Evolutionary conservation across 2,329 filamentous ascomycete genomes (phyloP).

Genomic region (Neofusicoccum laricinum): DNA sequence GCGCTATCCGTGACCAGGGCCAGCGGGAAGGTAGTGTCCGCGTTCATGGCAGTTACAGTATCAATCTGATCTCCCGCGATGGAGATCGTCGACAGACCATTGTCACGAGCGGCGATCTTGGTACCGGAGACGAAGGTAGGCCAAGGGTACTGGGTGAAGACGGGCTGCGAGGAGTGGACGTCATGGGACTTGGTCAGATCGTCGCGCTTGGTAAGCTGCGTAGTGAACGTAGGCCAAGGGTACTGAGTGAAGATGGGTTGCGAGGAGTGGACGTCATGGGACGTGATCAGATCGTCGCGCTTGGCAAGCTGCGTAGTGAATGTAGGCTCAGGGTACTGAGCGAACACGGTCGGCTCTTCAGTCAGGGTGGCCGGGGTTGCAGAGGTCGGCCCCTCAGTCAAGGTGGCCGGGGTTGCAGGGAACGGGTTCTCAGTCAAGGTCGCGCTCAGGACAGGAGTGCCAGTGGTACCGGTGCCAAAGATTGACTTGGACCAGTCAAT

Average conservation of each 20-base stretch:
- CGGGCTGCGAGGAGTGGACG: not conserved
- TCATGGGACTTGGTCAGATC: too few relatives aligned
- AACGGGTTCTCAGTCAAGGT: too few relatives aligned
- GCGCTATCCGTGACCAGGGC: not conserved
- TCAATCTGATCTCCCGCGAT: not conserved
- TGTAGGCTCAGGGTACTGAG: not conserved
- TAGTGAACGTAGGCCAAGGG: not conserved
- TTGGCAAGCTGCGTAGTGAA: too few relatives aligned
- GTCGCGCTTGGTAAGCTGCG: too few relatives aligned
- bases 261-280: not conserved
- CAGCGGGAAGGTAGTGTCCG: not conserved
- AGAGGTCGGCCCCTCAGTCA: not conserved
- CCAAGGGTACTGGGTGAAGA: not conserved
- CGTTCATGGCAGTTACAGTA: not conserved
- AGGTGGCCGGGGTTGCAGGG: too few relatives aligned
- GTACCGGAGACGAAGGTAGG: not conserved
- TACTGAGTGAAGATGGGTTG: not conserved
- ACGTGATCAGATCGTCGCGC: too few relatives aligned
- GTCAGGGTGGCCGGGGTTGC: too few relatives aligned
- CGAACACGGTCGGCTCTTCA: too few relatives aligned
- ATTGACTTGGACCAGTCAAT: too few relatives aligned
- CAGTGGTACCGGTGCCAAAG: too few relatives aligned
- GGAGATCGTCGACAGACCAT: not conserved
- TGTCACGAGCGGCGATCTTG: not conserved
- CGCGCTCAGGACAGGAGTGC: too few relatives aligned